Percentiles rank a stretch among this genome's conserved stretches.
phyloP scores from a whole-genome alignment of 176 grass and related monocot genomes.

The Bothriochloa decipiens region DNA sequence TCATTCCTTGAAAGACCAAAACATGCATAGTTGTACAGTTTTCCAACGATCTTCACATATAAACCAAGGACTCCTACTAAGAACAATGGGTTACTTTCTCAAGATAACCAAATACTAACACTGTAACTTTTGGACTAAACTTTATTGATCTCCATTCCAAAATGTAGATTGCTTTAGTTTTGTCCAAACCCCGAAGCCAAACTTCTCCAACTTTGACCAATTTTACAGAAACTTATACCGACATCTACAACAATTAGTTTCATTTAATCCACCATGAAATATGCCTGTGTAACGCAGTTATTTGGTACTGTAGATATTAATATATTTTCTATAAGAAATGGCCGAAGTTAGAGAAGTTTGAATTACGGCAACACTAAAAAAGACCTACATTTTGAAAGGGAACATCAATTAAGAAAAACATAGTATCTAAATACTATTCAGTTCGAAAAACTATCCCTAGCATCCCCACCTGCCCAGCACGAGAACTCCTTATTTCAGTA shows the following conservation, averaged over 20 bases:
- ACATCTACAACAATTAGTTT: not conserved
- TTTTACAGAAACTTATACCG: not conserved
- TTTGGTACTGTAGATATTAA: not conserved
- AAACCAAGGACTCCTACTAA: not conserved
- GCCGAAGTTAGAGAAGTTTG: not conserved
- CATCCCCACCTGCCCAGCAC: not conserved
- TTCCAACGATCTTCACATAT: not conserved
- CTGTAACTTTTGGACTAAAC: not conserved
- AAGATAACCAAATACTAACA: constrained; percentile 22
- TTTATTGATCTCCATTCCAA: not conserved
- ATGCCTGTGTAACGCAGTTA: not conserved
- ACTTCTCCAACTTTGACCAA: not conserved
- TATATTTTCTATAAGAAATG: not conserved
- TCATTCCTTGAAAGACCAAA: not conserved
- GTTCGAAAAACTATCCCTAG: not conserved
- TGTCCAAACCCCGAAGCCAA: not conserved
- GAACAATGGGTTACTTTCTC: not conserved
- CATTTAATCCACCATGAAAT: not conserved
- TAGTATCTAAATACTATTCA: no score
- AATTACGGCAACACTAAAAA: not conserved
- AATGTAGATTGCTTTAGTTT: not conserved
- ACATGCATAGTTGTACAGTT: not conserved
- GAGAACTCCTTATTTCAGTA: not conserved
- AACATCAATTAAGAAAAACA: no score
- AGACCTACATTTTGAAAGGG: not conserved